phyloP scores from a whole-genome alignment of 1,139 yeast genomes.

The Candida sojae region DNA sequence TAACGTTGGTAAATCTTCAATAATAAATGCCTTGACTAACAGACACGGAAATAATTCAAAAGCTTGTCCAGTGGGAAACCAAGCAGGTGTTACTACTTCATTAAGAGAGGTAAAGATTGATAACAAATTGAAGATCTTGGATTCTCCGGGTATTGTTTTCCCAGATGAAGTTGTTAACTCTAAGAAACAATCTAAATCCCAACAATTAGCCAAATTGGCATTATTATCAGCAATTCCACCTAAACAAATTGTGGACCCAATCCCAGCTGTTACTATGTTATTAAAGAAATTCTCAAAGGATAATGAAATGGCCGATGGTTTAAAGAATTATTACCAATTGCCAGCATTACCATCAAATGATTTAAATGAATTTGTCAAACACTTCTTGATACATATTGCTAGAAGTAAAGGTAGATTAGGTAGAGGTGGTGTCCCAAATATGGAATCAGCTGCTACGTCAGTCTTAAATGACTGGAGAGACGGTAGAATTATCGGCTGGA shows the following conservation, averaged over 20 bases:
- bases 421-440: conserved; percentile 89
- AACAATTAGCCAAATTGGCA: conserved; percentile 85
- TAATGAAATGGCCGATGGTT: conserved; percentile 71
- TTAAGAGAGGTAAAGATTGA: conserved; percentile 92
- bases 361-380: conserved; percentile 71
- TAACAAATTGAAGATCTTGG: conserved; percentile 82
- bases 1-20: conserved; percentile 89
- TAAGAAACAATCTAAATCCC: conserved; percentile 52
- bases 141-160: conserved; percentile 97
- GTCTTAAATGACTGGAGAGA: conserved; percentile 97
- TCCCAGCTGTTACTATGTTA: conserved; percentile 75
- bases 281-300: conserved; percentile 74
- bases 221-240: conserved; percentile 90
- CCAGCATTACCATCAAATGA: conserved; percentile 77
- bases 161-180: conserved; percentile 60
- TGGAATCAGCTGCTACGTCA: conserved; percentile 79
- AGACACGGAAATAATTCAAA: conserved; percentile 69
- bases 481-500: conserved; percentile 92
- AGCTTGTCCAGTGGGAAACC: conserved; percentile 96
- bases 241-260: conserved; percentile 81
- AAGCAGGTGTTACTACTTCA: conserved; percentile 94
- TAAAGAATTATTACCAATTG: conserved; percentile 69
- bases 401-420: conserved; percentile 91
- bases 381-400: conserved; percentile 88
- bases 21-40: conserved; percentile 84